These are phyloP conservation scores for Aspergillus floridensis DNA, from an alignment of 2,329 filamentous ascomycete species.

Conservation along the genomic window DNA sequence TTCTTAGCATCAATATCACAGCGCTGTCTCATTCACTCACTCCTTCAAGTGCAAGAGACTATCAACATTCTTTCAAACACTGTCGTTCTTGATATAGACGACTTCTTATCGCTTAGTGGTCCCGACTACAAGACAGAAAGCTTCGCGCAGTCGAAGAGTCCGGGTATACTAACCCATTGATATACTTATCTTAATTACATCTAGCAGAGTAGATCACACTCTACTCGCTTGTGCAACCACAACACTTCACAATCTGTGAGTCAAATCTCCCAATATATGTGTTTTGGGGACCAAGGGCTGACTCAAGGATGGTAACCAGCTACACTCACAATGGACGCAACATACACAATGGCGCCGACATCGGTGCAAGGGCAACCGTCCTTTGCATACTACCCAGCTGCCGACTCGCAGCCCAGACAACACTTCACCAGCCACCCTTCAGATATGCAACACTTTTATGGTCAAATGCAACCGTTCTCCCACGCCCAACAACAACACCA, in stretches of 20 bases:
- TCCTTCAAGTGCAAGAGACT: conserved; percentile 6
- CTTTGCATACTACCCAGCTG: conserved; percentile 85
- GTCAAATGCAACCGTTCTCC: conserved; percentile 34
- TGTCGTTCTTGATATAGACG: background rate
- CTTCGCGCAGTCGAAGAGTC: background rate
- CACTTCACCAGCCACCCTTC: conserved; percentile 68
- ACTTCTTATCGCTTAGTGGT: background rate
- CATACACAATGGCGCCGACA: conserved; percentile 53
- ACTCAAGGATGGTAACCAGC: conserved; percentile 1
- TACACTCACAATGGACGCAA: conserved; percentile 59
- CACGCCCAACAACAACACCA: conserved; percentile 20
- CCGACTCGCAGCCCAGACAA: conserved; percentile 70
- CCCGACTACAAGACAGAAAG: background rate
- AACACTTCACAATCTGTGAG: conserved; percentile 10
- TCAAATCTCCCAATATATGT: background rate
- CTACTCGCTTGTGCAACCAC: conserved; percentile 7
- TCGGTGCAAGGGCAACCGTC: conserved; percentile 66
- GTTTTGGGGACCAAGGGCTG: background rate
- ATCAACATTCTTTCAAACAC: conserved; percentile 12
- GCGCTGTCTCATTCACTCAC: conserved; percentile 8
- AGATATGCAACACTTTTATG: conserved; percentile 48
- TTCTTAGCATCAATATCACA: background rate
- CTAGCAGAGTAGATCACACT: conserved; percentile 11
- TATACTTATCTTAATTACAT: conserved; percentile 18
- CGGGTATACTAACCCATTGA: conserved; percentile 8